Conservation (phyloP, 306 rosid genomes). For the Urtica urens region DNA sequence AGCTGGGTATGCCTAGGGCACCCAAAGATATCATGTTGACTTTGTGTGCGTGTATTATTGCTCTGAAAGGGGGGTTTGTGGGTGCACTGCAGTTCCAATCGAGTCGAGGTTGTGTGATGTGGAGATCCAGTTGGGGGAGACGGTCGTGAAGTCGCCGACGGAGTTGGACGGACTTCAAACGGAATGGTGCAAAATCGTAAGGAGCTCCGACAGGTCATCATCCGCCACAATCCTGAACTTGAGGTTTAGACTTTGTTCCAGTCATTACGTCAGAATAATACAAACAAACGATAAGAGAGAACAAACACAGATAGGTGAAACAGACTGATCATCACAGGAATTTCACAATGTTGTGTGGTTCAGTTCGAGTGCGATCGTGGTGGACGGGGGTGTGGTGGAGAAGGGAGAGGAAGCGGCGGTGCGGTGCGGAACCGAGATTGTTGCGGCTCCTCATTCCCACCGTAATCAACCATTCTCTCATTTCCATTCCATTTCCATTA, state of each 20-base stretch:
- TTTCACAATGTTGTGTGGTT: constrained; percentile 3
- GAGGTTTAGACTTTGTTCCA: constrained; percentile 26
- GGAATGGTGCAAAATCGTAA: constrained; percentile 64
- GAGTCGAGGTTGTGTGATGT: constrained; percentile 50
- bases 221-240: constrained; percentile 52
- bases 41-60: not conserved
- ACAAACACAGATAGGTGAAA: no score
- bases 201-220: constrained; percentile 54
- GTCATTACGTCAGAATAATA: constrained; percentile 5
- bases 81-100: constrained; percentile 40
- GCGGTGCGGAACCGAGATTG: constrained; percentile 60
- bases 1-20: constrained; percentile 48
- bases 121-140: constrained; percentile 50
- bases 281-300: no score
- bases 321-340: no score
- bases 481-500: not conserved
- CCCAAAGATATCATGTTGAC: not conserved
- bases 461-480: not conserved
- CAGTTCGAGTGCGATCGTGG: constrained; percentile 50
- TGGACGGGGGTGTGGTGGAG: constrained; percentile 40
- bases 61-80: not conserved
- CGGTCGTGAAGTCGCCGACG: constrained; percentile 41
- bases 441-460: constrained; percentile 1
- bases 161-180: constrained; percentile 32
- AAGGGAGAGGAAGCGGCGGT: constrained; percentile 34